Evolutionary conservation across 1,139 yeast species (phyloP), one percentile per base, ranked within the genome.

Genomic region (Pichia sp.): DNA sequence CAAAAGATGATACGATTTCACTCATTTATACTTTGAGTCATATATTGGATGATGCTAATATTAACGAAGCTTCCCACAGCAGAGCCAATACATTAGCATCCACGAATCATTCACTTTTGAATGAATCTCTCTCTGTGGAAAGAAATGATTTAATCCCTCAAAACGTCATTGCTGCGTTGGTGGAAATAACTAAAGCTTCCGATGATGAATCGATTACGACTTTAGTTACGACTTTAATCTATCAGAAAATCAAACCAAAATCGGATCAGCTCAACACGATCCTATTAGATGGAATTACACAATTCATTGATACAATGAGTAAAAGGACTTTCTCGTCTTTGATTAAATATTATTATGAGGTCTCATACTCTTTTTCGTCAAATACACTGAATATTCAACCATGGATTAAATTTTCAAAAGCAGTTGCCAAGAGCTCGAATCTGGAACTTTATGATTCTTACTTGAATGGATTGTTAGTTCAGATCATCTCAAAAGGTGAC

Each of bases 1-100:
- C 85, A 28, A 94, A 87, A 58, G 97, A 88, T 61, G 79, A 86
- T 0, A 81, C 85, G 26, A 86, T 88, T 10, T 83, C 95, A n/a
- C 77, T 92, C 2, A 80, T 92, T 46, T 92, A 92, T 61, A 82
- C 95, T 0, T 71, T 90, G 52, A 78, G 86, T 29, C 92, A 92
- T 61, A 67, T 85, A 55, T 66, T 92, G 35, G 16, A 7, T 11
- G 36, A 34, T 23, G 11, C 23, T 11, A 10, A 7, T 6, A 75
- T 81, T 41, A 77, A 77, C 23, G 79, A 79, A 10, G 72, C 10
- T 3, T 32, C n/a, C 27, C 5, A 28, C n/a, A 29, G 16, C 10
- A 11, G n/a, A 5, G 27, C 7, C n/a, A 40, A 36, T 10, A 10
- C 33, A 10, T 7, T 11, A 23, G 29, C 32, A 2, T 39, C 53